phyloP scores from a whole-genome alignment of 202 grass and related monocot genomes.

The Elaeis oleifera region DNA sequence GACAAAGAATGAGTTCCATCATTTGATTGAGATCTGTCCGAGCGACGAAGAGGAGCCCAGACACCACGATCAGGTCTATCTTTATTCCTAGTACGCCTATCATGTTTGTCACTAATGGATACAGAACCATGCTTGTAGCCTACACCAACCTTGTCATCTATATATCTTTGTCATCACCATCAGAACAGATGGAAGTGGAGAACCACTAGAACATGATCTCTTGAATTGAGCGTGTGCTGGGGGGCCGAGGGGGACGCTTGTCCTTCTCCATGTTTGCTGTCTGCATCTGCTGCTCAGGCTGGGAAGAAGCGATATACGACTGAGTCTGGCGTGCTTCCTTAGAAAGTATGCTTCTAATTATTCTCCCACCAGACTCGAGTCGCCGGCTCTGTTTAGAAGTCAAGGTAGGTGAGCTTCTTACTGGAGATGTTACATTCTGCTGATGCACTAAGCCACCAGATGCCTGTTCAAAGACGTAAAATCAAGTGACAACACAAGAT shows the following conservation, averaged over 20 bases:
- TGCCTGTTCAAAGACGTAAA: conserved; percentile 28
- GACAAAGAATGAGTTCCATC: conserved; percentile 28
- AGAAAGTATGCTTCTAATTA: conserved; percentile 65
- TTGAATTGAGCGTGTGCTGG: conserved; percentile 31
- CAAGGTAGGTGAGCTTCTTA: conserved; percentile 30
- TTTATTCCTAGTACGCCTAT: conserved; percentile 75
- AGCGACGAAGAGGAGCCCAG: conserved; percentile 58
- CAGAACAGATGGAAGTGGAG: conserved; percentile 21
- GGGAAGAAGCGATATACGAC: conserved; percentile 23
- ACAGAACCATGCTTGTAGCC: conserved; percentile 41
- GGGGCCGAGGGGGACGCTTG: conserved; percentile 47
- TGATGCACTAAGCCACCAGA: conserved; percentile 40
- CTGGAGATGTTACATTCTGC: conserved; percentile 26
- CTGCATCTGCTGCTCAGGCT: conserved; percentile 44
- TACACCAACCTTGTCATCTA: conserved; percentile 44
- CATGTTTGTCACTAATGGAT: conserved; percentile 48
- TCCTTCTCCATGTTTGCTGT: conserved; percentile 48
- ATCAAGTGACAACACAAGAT: not conserved
- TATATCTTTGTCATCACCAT: conserved; percentile 66
- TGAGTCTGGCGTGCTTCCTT: conserved; percentile 37
- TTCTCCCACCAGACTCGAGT: conserved; percentile 48
- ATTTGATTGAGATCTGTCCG: conserved; percentile 51
- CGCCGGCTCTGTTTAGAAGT: conserved; percentile 50
- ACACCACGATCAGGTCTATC: conserved; percentile 88
- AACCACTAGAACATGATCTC: conserved; percentile 28